A percentile compares a stretch with the other conserved stretches of the same genome.
phyloP scores from a whole-genome alignment of 139 green algal species.

The Trebouxia sp. region DNA sequence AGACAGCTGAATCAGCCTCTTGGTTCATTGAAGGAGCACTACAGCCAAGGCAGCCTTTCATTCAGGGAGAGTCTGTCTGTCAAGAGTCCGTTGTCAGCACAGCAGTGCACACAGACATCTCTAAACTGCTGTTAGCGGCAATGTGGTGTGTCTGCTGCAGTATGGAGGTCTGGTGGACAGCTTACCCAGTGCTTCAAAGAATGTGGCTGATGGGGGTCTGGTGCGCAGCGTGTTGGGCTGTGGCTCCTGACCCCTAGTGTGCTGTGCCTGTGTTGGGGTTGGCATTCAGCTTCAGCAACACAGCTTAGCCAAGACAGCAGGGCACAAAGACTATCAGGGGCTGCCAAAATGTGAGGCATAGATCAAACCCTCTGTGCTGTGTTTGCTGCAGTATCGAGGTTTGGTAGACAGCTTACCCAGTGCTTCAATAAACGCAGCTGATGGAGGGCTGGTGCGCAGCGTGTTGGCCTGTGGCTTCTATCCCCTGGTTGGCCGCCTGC shows the following conservation, averaged over 20 bases:
- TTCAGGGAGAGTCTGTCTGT: too few relatives aligned
- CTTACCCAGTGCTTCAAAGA: conserved; percentile 35
- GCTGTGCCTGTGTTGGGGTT: too few relatives aligned
- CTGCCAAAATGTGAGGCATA: too few relatives aligned
- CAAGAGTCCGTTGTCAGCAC: too few relatives aligned
- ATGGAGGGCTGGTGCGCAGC: conserved; percentile 48
- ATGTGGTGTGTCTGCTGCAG: background rate
- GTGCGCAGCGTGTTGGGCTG: conserved; percentile 56
- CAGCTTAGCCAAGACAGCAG: too few relatives aligned
- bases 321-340: background rate
- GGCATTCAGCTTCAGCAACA: too few relatives aligned
- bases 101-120: too few relatives aligned
- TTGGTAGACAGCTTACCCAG: conserved; percentile 33
- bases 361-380: background rate
- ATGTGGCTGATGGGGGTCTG: conserved; percentile 36
- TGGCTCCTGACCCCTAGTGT: conserved; percentile 56
- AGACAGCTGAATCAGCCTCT: too few relatives aligned
- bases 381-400: background rate
- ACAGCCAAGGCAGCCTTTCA: too few relatives aligned
- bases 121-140: too few relatives aligned
- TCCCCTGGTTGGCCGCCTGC: conserved; percentile 43
- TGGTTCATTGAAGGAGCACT: too few relatives aligned
- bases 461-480: conserved; percentile 63
- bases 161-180: conserved; percentile 7
- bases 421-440: conserved; percentile 30